Evolutionary conservation across 177 flowering plant genomes (phyloP).

Genomic region (Vitis hybrid): DNA sequence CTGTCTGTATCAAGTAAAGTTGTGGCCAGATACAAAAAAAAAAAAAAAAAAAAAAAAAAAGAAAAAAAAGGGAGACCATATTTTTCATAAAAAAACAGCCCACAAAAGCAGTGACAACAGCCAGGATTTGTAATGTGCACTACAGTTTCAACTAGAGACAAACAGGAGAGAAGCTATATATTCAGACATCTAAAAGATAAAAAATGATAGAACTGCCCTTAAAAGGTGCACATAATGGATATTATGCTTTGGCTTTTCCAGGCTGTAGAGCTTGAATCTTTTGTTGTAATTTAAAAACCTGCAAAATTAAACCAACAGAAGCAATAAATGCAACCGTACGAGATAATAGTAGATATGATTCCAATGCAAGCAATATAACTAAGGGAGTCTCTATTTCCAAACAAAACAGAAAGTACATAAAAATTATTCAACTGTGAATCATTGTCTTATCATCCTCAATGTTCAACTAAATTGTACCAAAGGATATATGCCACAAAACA

Average conservation of each 20-base stretch:
- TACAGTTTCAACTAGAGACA: neutral
- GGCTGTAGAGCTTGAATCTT: constrained; percentile 78
- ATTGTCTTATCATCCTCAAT: too few species aligned
- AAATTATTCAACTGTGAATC: too few species aligned
- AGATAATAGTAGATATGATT: neutral
- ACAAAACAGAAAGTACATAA: too few species aligned
- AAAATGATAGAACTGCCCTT: neutral
- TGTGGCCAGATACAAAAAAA: neutral
- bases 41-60: too few species aligned
- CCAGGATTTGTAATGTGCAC: neutral
- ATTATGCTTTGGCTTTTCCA: constrained; percentile 71
- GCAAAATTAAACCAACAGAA: constrained; percentile 15
- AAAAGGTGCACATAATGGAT: neutral
- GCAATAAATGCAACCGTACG: neutral
- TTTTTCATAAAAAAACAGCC: too few species aligned
- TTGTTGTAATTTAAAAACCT: constrained; percentile 74
- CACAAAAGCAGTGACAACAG: neutral
- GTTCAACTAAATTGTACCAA: too few species aligned
- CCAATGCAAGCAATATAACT: neutral
- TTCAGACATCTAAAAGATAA: neutral
- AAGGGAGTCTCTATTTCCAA: too few species aligned
- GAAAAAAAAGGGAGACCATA: neutral
- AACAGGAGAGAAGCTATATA: neutral
- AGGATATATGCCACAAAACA: too few species aligned
- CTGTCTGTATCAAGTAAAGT: neutral